Conservation (phyloP, 2,329 filamentous ascomycete species). For the Colletotrichum sp. region DNA sequence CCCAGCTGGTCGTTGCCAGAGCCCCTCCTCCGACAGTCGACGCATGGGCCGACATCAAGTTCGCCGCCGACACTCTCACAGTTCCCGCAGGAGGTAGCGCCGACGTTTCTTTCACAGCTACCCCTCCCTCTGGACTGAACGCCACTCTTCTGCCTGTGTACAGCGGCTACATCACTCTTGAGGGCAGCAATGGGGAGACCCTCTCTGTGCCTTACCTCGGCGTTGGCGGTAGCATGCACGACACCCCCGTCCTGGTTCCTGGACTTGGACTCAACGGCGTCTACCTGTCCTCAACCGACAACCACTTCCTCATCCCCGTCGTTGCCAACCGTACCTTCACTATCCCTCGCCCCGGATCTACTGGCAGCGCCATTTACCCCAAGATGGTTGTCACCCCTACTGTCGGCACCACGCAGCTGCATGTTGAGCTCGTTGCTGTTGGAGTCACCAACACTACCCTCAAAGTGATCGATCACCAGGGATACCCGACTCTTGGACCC, state of each 20-base stretch:
- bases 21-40: slow-evolving; percentile 23
- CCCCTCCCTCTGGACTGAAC: slow-evolving; percentile 31
- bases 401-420: slow-evolving; percentile 24
- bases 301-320: slow-evolving; percentile 16
- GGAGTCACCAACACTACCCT: slow-evolving; percentile 12
- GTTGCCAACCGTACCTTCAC: slow-evolving; percentile 27
- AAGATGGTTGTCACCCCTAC: slow-evolving; percentile 5
- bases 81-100: slow-evolving; percentile 30
- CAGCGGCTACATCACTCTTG: slow-evolving; percentile 46
- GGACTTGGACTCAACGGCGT: slow-evolving; percentile 4
- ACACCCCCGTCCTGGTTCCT: slow-evolving; percentile 17
- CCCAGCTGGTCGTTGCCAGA: not conserved
- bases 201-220: slow-evolving; percentile 46
- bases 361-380: not conserved
- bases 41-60: slow-evolving; percentile 19
- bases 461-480: slow-evolving; percentile 18
- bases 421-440: slow-evolving; percentile 25
- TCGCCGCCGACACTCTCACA: slow-evolving; percentile 25
- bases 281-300: slow-evolving; percentile 17
- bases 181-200: slow-evolving; percentile 37
- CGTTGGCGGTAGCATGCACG: slow-evolving; percentile 31
- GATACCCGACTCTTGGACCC: slow-evolving; percentile 25
- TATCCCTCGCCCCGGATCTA: slow-evolving; percentile 21
- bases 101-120: slow-evolving; percentile 31
- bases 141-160: slow-evolving; percentile 42